Base-by-base conservation (phyloP, 192 early-diverging fungal species). In the Mortierella alpina region DNA sequence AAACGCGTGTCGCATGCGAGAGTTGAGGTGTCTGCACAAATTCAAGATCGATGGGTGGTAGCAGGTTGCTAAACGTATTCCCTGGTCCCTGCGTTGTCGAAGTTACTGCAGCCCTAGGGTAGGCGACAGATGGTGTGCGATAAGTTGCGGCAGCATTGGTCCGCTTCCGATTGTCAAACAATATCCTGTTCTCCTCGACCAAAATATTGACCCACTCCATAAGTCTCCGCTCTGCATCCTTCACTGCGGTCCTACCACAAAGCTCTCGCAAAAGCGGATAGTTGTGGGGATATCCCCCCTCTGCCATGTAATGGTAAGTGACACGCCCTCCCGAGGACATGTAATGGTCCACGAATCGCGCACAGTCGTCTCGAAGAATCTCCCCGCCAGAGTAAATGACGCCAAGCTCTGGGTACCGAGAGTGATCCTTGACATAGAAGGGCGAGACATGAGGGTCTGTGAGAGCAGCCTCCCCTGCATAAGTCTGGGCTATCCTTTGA, bases 161-260 rank as follows among this genome's bases (percentile, higher is more conserved):
- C 10, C 70, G 63, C 41, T 72, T 72, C 40, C 77, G 23, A 46
- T 46, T 72, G 1, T 80, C 77, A 53, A 80, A 80, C 60, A 80
- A 72, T 41, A 70, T 47, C 41, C 65, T 72, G 70, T 80, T 80
- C 65, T 80, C 77, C 60, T 80, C 77, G 15, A 72, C 77, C 58
- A 80, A 20, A n/a, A 80, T 44, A 44, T 80, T 80, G 53, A 72
- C 54, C 77, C 77, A 80, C 11, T 80, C 77, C 77, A 80, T 80
- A 46, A 80, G 8, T 31, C 77, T 14, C 11, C 77, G 47, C 63
- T 80, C 77, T 15, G 77, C 65, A 72, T 80, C 77, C 65, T 80
- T 80, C 60, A 80, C 77, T 3, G 70, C 70, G 0, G 77, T 80
- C 60, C 72, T 80, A 20, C 77, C 77, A 14, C 59, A n/a, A 15